A percentile compares a stretch with the other conserved stretches of the same genome.
phyloP scores from a whole-genome alignment of 2,329 filamentous ascomycete genomes.

The Ophiobolus disseminans region DNA sequence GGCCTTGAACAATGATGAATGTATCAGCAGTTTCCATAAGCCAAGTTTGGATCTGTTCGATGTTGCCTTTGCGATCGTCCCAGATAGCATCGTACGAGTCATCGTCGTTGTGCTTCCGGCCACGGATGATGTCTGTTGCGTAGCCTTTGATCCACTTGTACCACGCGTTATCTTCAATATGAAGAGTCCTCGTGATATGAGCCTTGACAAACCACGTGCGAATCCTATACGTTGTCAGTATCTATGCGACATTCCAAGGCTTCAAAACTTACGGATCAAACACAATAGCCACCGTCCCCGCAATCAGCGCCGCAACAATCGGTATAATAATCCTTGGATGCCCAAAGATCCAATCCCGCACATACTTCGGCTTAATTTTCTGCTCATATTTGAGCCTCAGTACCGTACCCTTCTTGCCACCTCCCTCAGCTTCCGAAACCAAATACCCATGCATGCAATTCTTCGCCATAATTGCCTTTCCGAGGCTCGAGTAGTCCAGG shows the following conservation, averaged over 20 bases:
- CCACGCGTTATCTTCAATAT: conserved; percentile 73
- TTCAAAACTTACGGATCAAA: conserved; percentile 74
- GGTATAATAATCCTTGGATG: conserved; percentile 92
- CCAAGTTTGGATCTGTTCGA: conserved; percentile 84
- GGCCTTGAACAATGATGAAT: conserved; percentile 92
- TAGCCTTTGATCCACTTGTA: conserved; percentile 84
- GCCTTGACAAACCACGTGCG: conserved; percentile 90
- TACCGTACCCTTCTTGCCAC: conserved; percentile 76
- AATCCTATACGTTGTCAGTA: conserved; percentile 57
- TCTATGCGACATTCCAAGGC: neutral
- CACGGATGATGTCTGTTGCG: conserved; percentile 69
- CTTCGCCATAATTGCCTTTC: conserved; percentile 84
- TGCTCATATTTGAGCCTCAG: conserved; percentile 85
- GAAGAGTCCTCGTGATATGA: conserved; percentile 80
- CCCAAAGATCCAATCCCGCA: conserved; percentile 84
- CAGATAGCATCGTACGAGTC: conserved; percentile 79
- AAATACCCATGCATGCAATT: conserved; percentile 90
- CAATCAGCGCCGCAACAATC: conserved; percentile 77
- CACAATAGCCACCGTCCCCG: conserved; percentile 77
- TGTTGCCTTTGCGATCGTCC: conserved; percentile 83
- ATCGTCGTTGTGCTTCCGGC: conserved; percentile 64
- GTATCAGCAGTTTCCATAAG: conserved; percentile 87
- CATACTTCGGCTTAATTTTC: conserved; percentile 76
- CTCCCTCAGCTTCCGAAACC: conserved; percentile 71
- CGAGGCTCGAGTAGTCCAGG: conserved; percentile 75